These are phyloP conservation scores for Pholiota microspora DNA, from an alignment of 768 basidiomycete species.

Conservation along the genomic window DNA sequence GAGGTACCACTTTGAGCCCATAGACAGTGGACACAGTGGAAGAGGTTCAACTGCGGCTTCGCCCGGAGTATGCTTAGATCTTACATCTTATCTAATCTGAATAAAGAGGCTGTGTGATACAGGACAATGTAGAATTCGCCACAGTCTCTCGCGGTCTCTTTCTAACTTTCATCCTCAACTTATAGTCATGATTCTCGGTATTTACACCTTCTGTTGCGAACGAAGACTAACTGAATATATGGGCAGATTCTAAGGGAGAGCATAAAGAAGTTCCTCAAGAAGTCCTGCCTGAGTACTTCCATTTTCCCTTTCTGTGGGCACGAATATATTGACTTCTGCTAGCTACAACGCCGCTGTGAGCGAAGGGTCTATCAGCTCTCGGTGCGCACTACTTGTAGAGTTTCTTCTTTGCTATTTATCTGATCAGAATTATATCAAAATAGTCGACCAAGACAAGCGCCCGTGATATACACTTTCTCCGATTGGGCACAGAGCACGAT, in stretches of 20 bases:
- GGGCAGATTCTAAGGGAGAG: background rate
- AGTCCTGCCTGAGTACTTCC: background rate
- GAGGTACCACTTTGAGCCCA: too few relatives aligned
- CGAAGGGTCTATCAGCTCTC: background rate
- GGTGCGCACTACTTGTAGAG: too few relatives aligned
- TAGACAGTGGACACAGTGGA: too few relatives aligned
- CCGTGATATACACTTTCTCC: constrained; percentile 38
- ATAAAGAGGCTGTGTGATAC: too few relatives aligned
- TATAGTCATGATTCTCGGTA: background rate
- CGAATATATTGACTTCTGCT: too few relatives aligned
- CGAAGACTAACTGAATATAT: background rate
- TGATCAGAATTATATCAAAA: background rate
- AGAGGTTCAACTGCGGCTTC: background rate
- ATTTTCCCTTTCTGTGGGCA: background rate
- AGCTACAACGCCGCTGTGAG: background rate
- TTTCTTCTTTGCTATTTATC: too few relatives aligned
- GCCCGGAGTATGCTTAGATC: too few relatives aligned
- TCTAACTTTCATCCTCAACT: background rate
- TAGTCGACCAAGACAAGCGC: constrained; percentile 12
- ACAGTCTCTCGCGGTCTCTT: background rate
- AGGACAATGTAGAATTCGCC: too few relatives aligned
- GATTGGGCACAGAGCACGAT: constrained; percentile 33
- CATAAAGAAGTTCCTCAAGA: background rate
- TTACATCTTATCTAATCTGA: background rate
- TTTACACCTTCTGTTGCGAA: background rate